A percentile compares a stretch with the other conserved stretches of the same genome.
Evolutionary conservation across 768 basidiomycete species (phyloP).

Genomic region (Hericium alpestre): DNA sequence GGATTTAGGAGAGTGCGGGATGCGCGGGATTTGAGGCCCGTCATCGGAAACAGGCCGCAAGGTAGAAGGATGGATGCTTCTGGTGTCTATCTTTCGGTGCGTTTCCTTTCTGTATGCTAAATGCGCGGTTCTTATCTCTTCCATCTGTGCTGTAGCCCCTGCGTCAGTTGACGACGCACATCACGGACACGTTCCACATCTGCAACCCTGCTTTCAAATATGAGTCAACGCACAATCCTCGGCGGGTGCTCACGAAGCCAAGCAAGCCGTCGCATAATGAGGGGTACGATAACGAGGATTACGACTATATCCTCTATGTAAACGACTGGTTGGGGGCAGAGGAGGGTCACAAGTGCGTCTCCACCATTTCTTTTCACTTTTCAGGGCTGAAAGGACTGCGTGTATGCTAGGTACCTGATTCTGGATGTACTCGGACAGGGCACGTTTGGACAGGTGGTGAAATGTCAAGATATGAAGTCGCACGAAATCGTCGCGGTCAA

Average conservation of each 20-base stretch:
- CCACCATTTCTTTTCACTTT: conserved; percentile 4
- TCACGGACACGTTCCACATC: conserved; percentile 84
- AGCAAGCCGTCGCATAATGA: conserved; percentile 94
- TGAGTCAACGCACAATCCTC: conserved; percentile 88
- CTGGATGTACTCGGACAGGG: conserved; percentile 97
- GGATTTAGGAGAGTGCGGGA: conserved; percentile 77
- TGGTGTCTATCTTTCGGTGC: conserved; percentile 72
- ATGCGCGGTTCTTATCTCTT: conserved; percentile 6
- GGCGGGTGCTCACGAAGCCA: conserved; percentile 94
- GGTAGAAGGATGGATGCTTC: conserved; percentile 71
- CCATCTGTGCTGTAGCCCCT: conserved; percentile 31
- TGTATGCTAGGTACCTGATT: conserved; percentile 70
- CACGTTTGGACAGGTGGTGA: conserved; percentile 98
- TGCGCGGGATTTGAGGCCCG: conserved; percentile 67
- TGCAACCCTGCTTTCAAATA: conserved; percentile 95
- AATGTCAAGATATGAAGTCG: conserved; percentile 99
- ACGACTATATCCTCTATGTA: conserved; percentile 98
- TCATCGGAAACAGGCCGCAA: conserved; percentile 46
- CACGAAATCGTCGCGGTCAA: conserved; percentile 99
- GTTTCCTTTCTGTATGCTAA: conserved; percentile 21
- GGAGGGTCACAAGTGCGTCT: conserved; percentile 83
- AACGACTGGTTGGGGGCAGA: conserved; percentile 95
- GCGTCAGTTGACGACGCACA: conserved; percentile 69
- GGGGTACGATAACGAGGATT: conserved; percentile 97
- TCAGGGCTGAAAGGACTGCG: conserved; percentile 3